phyloP scores from a whole-genome alignment of 768 basidiomycete species.

The Russula emetica region DNA sequence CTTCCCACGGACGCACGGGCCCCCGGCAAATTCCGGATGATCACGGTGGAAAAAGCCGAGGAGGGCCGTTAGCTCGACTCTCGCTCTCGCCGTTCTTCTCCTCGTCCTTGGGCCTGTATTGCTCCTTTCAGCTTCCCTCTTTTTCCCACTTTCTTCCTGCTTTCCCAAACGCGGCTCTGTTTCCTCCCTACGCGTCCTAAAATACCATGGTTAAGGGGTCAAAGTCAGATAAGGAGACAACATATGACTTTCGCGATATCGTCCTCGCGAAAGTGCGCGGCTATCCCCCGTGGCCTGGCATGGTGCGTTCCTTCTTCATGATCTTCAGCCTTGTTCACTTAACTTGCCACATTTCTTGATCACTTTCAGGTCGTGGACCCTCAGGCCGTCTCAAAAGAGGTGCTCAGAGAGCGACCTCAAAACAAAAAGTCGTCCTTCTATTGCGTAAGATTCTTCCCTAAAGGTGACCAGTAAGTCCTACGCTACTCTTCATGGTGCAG shows the following conservation, averaged over 20 bases:
- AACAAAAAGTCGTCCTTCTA: conserved; percentile 69
- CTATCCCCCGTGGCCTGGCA: conserved; percentile 92
- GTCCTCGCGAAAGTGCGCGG: conserved; percentile 93
- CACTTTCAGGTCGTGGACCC: conserved; percentile 74
- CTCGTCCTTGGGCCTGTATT: neutral
- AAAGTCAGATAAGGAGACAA: conserved; percentile 38
- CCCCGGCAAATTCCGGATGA: conserved; percentile 23
- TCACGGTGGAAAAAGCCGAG: conserved; percentile 17
- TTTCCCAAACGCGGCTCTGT: neutral
- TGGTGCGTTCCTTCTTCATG: conserved; percentile 54
- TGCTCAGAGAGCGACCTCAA: conserved; percentile 65
- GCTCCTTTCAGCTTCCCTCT: neutral
- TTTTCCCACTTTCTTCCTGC: neutral
- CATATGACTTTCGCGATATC: conserved; percentile 72
- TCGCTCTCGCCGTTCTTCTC: too few species aligned
- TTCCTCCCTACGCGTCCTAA: conserved; percentile 23
- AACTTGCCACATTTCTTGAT: conserved; percentile 11
- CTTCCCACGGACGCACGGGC: conserved; percentile 20
- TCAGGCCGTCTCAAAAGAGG: conserved; percentile 53
- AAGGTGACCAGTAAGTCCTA: conserved; percentile 81
- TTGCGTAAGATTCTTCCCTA: conserved; percentile 86
- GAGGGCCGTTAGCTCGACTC: neutral
- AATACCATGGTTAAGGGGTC: conserved; percentile 36
- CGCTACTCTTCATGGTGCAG: conserved; percentile 16
- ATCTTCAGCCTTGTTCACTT: conserved; percentile 18